These are phyloP conservation scores for Trebouxia sp. DNA, from an alignment of 139 green algal species.

Conservation along the genomic window DNA sequence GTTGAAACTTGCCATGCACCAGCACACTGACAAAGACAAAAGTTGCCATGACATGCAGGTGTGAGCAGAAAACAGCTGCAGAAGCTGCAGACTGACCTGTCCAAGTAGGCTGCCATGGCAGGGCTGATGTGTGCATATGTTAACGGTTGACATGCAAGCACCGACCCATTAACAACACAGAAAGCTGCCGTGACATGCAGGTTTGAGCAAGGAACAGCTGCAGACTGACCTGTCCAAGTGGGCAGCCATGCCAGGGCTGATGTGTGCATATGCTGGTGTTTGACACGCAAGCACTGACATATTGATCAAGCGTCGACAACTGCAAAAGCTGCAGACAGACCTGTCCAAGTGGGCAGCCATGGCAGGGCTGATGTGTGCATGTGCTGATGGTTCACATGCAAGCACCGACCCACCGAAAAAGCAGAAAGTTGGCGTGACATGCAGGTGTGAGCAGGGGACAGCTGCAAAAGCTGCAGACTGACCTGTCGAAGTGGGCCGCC, in stretches of 20 bases:
- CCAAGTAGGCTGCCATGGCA: neutral
- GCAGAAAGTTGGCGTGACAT: neutral
- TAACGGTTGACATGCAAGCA: neutral
- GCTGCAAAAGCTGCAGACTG: slow-evolving; percentile 63
- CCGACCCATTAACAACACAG: neutral
- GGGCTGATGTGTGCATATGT: neutral
- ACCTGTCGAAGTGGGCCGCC: slow-evolving; percentile 59
- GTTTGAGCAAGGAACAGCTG: slow-evolving; percentile 49
- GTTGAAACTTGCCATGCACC: neutral
- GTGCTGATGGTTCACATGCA: neutral
- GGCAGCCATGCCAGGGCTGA: slow-evolving; percentile 58
- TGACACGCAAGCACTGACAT: neutral
- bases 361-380: neutral
- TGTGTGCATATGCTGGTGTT: slow-evolving; percentile 31
- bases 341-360: neutral
- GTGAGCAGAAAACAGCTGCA: neutral
- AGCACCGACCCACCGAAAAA: neutral
- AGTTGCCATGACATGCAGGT: too few relatives aligned
- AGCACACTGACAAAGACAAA: too few relatives aligned
- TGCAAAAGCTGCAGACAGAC: slow-evolving; percentile 45
- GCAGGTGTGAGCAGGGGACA: slow-evolving; percentile 52
- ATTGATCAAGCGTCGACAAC: slow-evolving; percentile 32
- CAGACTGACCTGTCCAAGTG: slow-evolving; percentile 57
- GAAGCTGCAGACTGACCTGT: neutral
- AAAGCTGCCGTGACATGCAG: slow-evolving; percentile 29